These are phyloP conservation scores for Candida gorgasii DNA, from an alignment of 805 yeast genomes.

Conservation along the genomic window DNA sequence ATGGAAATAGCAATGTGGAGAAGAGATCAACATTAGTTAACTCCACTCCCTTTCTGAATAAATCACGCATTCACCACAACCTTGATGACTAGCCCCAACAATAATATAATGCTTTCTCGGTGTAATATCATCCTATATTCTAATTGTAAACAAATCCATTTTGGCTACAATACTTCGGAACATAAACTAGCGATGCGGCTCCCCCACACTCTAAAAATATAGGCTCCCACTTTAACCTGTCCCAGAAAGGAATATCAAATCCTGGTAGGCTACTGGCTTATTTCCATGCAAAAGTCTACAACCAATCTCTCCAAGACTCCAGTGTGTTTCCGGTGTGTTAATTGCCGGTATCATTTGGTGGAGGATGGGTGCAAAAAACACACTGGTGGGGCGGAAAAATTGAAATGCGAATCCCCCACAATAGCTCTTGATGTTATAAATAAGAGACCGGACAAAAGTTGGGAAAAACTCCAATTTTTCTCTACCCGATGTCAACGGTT, in stretches of 20 bases:
- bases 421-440: background rate
- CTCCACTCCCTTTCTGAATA: too few species aligned
- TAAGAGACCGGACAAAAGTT: background rate
- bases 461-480: background rate
- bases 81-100: background rate
- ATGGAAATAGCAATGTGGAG: too few species aligned
- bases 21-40: too few species aligned
- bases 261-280: background rate
- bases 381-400: background rate
- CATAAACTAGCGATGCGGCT: background rate
- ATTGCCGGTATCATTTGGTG: too few species aligned
- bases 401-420: background rate
- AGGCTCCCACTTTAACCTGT: background rate
- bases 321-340: too few species aligned
- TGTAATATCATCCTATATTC: too few species aligned
- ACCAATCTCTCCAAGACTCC: background rate
- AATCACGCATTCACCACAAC: too few species aligned
- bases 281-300: background rate
- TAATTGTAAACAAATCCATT: background rate
- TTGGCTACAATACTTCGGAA: background rate
- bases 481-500: background rate
- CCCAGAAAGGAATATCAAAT: background rate
- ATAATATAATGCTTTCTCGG: background rate
- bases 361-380: too few species aligned
- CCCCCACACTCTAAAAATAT: background rate